Evolutionary conservation across 306 rosid genomes (phyloP), one percentile per base, ranked within the genome.

Genomic region (Lablab purpureus): DNA sequence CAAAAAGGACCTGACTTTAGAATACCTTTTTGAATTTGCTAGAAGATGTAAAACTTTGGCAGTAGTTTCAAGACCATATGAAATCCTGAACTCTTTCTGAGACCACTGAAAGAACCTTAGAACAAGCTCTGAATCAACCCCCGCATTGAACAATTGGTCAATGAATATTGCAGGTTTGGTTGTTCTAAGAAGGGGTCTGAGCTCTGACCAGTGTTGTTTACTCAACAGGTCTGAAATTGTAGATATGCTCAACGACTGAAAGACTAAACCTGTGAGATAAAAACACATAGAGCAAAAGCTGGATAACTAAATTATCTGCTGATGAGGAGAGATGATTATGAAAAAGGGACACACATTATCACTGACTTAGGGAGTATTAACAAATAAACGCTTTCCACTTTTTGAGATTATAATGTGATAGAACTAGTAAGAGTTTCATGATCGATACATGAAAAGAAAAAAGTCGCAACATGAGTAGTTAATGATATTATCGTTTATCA

Each of bases 71-170:
- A 90, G 88, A 73, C 43, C 78, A 82, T 80, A 73, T 1, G 88
- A 64, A 79, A 79, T 71, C 40, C 47, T 84, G 47, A 86, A 69
- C 84, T 89, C 89, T 71, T 78, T 90, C 41, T 60, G 88, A 51
- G 92, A 94, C 95, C 96, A 87, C 23, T 78, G 68, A 77, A 89
- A 94, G 93, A 85, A 92, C 85, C 92, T 88, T 63, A 80, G 76
- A 72, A 87, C 85, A 68, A 90, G 88, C 37, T 78, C 87, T 14
- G 92, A 87, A 51, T 92, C 90, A 23, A 81, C 82, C 32, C 89
- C 89, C 0, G 87, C 85, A 12, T 73, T 77, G 34, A 90, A 71
- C 73, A 89, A 84, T 14, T 80, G 91, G 32, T 84, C 91, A 37
- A 94, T 84, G 85, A 87, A 76, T 34, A 62, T 21, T 17, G 54